Evolutionary conservation across 805 yeast species (phyloP).

Genomic region (Wickerhamiella spandovensis): DNA sequence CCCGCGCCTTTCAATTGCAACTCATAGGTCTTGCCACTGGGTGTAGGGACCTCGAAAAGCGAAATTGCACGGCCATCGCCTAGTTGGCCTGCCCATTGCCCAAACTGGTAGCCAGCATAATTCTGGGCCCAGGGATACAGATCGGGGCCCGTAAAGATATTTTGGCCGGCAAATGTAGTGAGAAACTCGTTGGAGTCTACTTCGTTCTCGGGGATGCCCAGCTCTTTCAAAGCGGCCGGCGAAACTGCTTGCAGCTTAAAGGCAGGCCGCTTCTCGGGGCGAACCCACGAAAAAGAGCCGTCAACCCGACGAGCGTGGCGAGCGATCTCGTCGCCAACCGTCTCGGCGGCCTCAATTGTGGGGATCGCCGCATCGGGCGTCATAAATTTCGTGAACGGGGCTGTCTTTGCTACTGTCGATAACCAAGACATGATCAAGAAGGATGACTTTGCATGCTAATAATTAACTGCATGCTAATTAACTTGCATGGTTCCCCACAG

Average conservation of each 20-base stretch:
- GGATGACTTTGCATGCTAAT: background rate
- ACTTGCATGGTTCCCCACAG: no score
- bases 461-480: background rate
- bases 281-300: conserved; percentile 59
- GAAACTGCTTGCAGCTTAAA: conserved; percentile 43
- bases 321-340: conserved; percentile 25
- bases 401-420: conserved; percentile 12
- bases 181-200: conserved; percentile 34
- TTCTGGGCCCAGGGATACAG: conserved; percentile 79
- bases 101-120: conserved; percentile 95
- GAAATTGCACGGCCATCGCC: conserved; percentile 92
- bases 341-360: conserved; percentile 24
- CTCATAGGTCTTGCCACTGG: conserved; percentile 35
- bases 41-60: conserved; percentile 53
- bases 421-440: background rate
- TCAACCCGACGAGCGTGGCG: conserved; percentile 39
- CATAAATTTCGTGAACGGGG: conserved; percentile 23
- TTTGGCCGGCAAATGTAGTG: conserved; percentile 49
- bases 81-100: conserved; percentile 89
- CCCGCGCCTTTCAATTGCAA: conserved; percentile 90
- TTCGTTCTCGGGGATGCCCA: conserved; percentile 38
- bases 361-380: conserved; percentile 30
- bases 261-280: conserved; percentile 44
- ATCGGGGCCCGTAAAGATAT: conserved; percentile 24
- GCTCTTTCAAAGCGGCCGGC: conserved; percentile 43